Evolutionary conservation across 352 stramenopile species (phyloP).

Genomic region (Phytophthora hibernalis): DNA sequence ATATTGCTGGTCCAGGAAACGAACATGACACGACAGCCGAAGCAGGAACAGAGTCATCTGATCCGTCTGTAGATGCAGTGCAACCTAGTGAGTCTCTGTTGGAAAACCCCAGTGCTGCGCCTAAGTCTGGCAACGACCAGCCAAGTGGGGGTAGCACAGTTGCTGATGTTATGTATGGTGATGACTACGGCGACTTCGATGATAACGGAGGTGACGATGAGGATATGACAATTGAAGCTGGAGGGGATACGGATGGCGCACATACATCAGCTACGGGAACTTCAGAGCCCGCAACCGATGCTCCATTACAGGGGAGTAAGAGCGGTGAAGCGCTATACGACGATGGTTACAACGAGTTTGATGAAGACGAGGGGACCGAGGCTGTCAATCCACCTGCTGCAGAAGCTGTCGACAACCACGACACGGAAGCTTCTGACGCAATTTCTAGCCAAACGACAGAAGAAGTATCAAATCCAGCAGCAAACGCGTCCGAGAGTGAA

Average conservation of each 20-base stretch:
- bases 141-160: slow-evolving; percentile 14
- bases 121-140: slow-evolving; percentile 10
- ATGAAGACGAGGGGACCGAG: slow-evolving; percentile 29
- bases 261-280: slow-evolving; percentile 2
- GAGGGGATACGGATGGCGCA: slow-evolving; percentile 19
- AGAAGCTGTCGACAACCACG: slow-evolving; percentile 3
- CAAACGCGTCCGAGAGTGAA: background rate
- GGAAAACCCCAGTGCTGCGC: slow-evolving; percentile 2
- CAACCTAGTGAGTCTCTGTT: background rate
- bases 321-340: slow-evolving; percentile 50
- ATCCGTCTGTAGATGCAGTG: background rate
- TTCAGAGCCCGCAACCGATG: slow-evolving; percentile 2
- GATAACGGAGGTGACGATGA: slow-evolving; percentile 51
- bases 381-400: slow-evolving; percentile 1
- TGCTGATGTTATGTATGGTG: slow-evolving; percentile 62
- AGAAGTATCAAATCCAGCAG: background rate
- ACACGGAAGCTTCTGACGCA: background rate
- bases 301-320: slow-evolving; percentile 34
- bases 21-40: background rate
- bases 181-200: slow-evolving; percentile 67
- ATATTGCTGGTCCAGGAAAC: background rate
- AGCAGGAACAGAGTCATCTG: background rate
- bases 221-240: slow-evolving; percentile 30
- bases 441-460: slow-evolving; percentile 1
- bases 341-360: slow-evolving; percentile 44